Evolutionary conservation across 352 stramenopile species (phyloP), one percentile per base, ranked within the genome.

Genomic region (Pythium aristosporum): DNA sequence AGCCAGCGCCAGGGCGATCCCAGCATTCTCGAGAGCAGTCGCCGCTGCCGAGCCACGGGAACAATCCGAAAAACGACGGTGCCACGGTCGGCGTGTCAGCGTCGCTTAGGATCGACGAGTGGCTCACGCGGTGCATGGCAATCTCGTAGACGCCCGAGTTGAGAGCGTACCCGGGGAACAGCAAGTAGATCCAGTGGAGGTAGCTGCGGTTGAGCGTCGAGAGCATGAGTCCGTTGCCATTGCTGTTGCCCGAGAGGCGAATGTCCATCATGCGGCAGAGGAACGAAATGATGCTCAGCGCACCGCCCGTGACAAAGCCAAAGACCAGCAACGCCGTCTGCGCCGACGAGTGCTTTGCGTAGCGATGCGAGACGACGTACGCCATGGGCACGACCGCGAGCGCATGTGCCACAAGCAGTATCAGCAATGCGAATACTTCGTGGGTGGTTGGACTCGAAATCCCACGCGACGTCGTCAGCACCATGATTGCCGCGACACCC

Each of bases 281-380:
- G 54, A 92, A 89, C 46, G 82, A 92, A 52, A 92, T 83, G 43
- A 92, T 89, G 39, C 80, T 89, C 20, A 92, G 61, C 50, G 89
- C 62, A 8, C 77, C 79, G 20, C 79, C 83, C 0, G 80, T 81
- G n/a, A 77, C 75, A 0, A 92, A 67, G 0, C 69, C 67, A 52
- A 92, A 85, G 5, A 89, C 77, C n/a, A 92, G 67, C 48, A 89
- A 63, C 10, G 75, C 80, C 16, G 77, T 89, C 56, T 92, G 83
- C 0, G 81, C 83, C 8, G 67, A 69, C 2, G 79, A 74, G 51
- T 89, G 77, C 60, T 84, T 82, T 13, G 65, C 77, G 52, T 88
- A 91, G 21, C 74, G 74, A 25, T 78, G 74, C 7, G 74, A 80
- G 23, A 86, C 84, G 30, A 90, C 56, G 53, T 89, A 90, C 16